Evolutionary conservation across 176 grass and related monocot species (phyloP), one percentile per base, ranked within the genome.

Genomic region (Luzula sylvatica): DNA sequence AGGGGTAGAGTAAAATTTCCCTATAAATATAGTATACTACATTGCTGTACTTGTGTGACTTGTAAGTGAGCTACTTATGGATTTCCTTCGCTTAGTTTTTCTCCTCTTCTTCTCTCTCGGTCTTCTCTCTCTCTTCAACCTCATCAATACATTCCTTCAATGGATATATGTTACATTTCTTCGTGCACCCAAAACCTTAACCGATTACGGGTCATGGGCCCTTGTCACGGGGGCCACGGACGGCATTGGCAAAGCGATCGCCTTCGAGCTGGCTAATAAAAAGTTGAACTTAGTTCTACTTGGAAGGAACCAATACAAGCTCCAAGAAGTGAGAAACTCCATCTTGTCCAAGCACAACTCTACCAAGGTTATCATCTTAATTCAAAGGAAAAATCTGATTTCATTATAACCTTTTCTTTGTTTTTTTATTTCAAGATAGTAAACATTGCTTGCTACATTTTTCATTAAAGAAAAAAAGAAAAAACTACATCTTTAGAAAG

Each of bases 171-270:
- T 58, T 4, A 20, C 48, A 13, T 77, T 70, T 32, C 61, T 70
- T 18, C 65, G 66, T 41, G 39, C 56, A 8, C 49, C 4, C 22
- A 77, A 65, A 52, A 20, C 40, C 49, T 45, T 77, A 23, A 58
- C 39, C 22, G 52, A 41, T 38, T 76, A 76, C 20, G 73, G 73
- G 0, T 60, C 73, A 4, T 76, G 73, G 73, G 73, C 73, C 14
- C 55, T 76, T 16, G 73, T 76, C 32, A 76, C 73, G 9, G 73
- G 73, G 26, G 52, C 73, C 2, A 62, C 65, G 13, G 73, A 76
- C 8, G 73, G 73, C 15, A 76, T 76, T 24, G 73, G 73, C 17
- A 52, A 54, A 12, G 73, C 65, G 3, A 45, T 76, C 11, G 73
- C 73, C 17, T 55, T 76, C 23, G 59, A 65, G 59, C 46, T 76